Percentiles rank a stretch among this genome's conserved stretches.
Evolutionary conservation across 257 asterid species (phyloP).

Genomic region (Solanum lycopersicoides): DNA sequence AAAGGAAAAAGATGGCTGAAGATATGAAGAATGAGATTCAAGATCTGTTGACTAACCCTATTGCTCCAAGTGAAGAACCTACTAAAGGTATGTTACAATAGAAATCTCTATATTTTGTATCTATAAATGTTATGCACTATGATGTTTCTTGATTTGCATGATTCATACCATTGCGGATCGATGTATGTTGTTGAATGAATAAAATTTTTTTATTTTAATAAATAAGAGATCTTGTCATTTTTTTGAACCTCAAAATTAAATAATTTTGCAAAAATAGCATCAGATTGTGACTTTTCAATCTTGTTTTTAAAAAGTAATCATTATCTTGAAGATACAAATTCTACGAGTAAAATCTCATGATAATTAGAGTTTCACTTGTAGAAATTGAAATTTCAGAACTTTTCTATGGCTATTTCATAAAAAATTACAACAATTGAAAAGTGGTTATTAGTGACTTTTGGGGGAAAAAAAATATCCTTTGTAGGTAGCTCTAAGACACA

Average conservation of each 20-base stretch:
- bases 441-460: not conserved
- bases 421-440: not conserved
- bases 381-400: not conserved
- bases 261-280: not conserved
- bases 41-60: not conserved
- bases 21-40: not conserved
- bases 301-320: not conserved
- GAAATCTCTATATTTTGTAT: not conserved
- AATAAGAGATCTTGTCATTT: not conserved
- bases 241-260: not conserved
- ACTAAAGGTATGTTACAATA: not conserved
- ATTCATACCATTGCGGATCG: fast-evolving
- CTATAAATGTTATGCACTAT: not conserved
- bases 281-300: fast-evolving
- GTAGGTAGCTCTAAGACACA: not conserved
- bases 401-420: not conserved
- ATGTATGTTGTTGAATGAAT: fast-evolving
- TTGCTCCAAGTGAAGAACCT: not conserved
- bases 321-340: not conserved
- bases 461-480: fast-evolving
- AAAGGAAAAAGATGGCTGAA: not conserved
- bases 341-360: not conserved
- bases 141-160: not conserved
- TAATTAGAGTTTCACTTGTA: not conserved
- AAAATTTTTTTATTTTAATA: not conserved